These are phyloP conservation scores for Zopfochytrium polystomum DNA, from an alignment of 371 early-diverging fungal genomes.

Conservation along the genomic window DNA sequence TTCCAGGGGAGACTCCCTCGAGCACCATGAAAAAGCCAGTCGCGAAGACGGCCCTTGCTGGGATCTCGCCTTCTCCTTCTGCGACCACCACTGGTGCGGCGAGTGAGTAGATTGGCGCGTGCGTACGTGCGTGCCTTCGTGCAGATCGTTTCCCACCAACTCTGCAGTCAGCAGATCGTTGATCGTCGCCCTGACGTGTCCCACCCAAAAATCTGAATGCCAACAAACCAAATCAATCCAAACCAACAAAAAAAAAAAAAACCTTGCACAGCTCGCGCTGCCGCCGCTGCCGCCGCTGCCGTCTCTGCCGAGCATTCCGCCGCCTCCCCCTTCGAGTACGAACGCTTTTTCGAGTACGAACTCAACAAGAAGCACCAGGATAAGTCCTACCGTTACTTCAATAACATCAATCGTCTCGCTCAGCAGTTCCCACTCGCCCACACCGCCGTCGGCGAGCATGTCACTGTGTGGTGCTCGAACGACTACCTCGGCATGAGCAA, in stretches of 20 bases:
- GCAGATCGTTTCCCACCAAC: too few relatives aligned
- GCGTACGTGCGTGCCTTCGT: too few relatives aligned
- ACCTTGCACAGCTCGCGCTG: background rate
- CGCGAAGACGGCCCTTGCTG: too few relatives aligned
- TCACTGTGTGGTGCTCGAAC: slow-evolving; percentile 98
- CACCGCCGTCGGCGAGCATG: slow-evolving; percentile 80
- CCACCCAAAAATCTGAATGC: background rate
- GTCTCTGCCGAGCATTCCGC: background rate
- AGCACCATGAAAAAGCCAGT: too few relatives aligned
- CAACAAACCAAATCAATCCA: too few relatives aligned
- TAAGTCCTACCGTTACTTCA: slow-evolving; percentile 96
- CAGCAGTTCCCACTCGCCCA: slow-evolving; percentile 89
- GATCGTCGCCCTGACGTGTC: background rate
- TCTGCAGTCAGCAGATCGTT: background rate
- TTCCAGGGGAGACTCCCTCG: too few relatives aligned
- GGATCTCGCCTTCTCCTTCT: too few relatives aligned
- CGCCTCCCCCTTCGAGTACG: slow-evolving; percentile 76
- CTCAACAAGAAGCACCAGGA: slow-evolving; percentile 93
- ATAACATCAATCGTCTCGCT: slow-evolving; percentile 97
- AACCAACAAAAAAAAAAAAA: too few relatives aligned
- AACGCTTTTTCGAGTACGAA: slow-evolving; percentile 73
- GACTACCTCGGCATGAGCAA: slow-evolving; percentile 96
- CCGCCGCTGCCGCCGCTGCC: background rate
- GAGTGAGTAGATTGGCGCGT: too few relatives aligned
- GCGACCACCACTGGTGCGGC: too few relatives aligned